Conservation (phyloP, 805 yeast genomes). For the Metschnikowia picachoensis region DNA sequence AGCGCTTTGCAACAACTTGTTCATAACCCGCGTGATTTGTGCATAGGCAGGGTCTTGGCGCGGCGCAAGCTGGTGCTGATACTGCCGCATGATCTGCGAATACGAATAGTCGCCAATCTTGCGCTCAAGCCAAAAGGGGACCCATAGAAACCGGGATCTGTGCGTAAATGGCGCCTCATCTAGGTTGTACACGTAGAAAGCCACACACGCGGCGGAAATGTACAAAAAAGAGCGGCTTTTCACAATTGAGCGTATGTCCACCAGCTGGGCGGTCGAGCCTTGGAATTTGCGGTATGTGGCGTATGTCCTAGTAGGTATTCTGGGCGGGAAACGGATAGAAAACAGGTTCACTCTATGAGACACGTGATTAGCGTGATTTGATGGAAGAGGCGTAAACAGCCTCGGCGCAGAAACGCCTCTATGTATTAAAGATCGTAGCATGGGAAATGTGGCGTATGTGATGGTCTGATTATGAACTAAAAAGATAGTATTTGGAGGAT, state of each 20-base stretch:
- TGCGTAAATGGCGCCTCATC: conserved; percentile 82
- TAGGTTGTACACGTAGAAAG: conserved; percentile 37
- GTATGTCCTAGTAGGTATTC: neutral
- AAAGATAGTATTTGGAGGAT: too few relatives aligned
- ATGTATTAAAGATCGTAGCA: too few relatives aligned
- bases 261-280: conserved; percentile 1
- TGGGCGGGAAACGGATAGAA: too few relatives aligned
- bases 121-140: conserved; percentile 61
- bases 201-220: conserved; percentile 18
- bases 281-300: conserved; percentile 22
- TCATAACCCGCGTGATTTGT: conserved; percentile 60
- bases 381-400: too few relatives aligned
- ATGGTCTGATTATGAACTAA: too few relatives aligned
- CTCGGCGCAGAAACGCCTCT: too few relatives aligned
- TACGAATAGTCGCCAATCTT: conserved; percentile 64
- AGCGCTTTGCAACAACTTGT: conserved; percentile 58
- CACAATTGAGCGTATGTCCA: conserved; percentile 17
- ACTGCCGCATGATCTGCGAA: conserved; percentile 54
- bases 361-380: too few relatives aligned
- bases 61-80: conserved; percentile 53
- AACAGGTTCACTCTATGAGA: too few relatives aligned
- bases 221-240: conserved; percentile 31
- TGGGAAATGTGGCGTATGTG: too few relatives aligned
- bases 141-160: conserved; percentile 66
- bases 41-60: conserved; percentile 54